Percentiles rank a stretch among this genome's conserved stretches.
phyloP scores from a whole-genome alignment of 257 asterid species.

The Gynochthodes officinalis region DNA sequence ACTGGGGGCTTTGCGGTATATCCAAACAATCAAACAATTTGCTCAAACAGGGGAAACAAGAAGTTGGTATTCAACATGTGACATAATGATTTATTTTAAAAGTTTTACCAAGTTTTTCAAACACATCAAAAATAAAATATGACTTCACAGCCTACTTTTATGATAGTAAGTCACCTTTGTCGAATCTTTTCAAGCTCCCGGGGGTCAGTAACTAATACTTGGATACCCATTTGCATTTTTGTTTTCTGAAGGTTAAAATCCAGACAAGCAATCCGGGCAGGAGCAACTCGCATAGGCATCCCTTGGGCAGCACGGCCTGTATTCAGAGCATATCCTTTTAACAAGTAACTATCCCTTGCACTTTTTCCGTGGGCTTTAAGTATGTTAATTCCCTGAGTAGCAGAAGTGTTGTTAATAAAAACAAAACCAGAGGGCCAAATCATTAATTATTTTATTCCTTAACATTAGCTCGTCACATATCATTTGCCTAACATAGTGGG shows the following conservation, averaged over 20 bases:
- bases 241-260: conserved; percentile 92
- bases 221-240: conserved; percentile 97
- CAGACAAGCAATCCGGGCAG: conserved; percentile 88
- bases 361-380: conserved; percentile 96
- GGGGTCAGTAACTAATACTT: conserved; percentile 87
- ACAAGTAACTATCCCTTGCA: conserved; percentile 79
- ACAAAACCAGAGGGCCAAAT: not conserved
- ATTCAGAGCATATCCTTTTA: conserved; percentile 88
- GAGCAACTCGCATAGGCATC: conserved; percentile 81
- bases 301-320: conserved; percentile 96
- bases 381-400: conserved; percentile 72
- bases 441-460: not conserved
- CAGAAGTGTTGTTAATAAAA: not conserved
- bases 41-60: too few relatives aligned
- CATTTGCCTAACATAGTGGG: not conserved
- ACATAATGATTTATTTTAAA: not conserved
- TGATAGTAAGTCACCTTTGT: conserved; percentile 51
- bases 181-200: conserved; percentile 95
- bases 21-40: too few relatives aligned
- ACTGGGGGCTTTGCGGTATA: not conserved
- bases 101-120: not conserved
- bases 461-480: not conserved
- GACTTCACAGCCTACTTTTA: not conserved
- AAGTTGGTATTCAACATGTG: not conserved
- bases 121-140: not conserved